Base-by-base conservation (phyloP, 2,329 filamentous ascomycete genomes). In the Hymenoscyphus fructigenus region DNA sequence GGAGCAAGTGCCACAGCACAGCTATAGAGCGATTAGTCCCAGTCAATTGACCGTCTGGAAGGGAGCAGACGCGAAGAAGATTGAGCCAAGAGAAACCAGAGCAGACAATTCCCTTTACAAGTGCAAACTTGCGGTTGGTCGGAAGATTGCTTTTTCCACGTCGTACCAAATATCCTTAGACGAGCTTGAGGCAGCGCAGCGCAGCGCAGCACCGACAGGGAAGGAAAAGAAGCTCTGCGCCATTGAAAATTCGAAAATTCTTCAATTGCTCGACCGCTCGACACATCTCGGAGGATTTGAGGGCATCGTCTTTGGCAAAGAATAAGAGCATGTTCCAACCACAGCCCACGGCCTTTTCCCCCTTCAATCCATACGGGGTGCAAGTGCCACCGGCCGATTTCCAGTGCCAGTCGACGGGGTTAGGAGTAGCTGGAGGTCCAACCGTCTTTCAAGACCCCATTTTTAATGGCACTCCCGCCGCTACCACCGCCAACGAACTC, bases 281-380 rank as follows among this genome's bases (percentile, higher is more conserved):
- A 29, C 34, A 26, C n/a, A 50, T 3, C 29, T 9, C 2, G 20
- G 20, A 50, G 20, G 26, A 44, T 5, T 10, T 17, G n/a, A 57
- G 12, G 50, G 9, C 32, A n/a, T 15, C n/a, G 44, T 5, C 44
- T 5, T 12, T 12, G 26, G 3, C 47, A 53, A 53, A 5, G 14
- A 41, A n/a, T 5, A 23, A 17, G 12, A 56, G 38, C 56, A 75
- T 75, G 73, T 74, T 75, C 69, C 73, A 74, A 68, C 73, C 73
- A 72, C 73, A 74, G 63, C 57, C 73, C 44, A 74, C 72, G 53
- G 70, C 73, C 28, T 73, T 62, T 64, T 69, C 67, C 60, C 50
- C 71, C 34, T 73, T 72, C 62, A 68, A 68, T 38, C 60, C 69
- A 14, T 72, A 72, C 69, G 69, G 70, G 47, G 50, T 65, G 20